A percentile compares a stretch with the other conserved stretches of the same genome.
phyloP scores from a whole-genome alignment of 768 basidiomycete genomes.

The Gyrodon lividus region DNA sequence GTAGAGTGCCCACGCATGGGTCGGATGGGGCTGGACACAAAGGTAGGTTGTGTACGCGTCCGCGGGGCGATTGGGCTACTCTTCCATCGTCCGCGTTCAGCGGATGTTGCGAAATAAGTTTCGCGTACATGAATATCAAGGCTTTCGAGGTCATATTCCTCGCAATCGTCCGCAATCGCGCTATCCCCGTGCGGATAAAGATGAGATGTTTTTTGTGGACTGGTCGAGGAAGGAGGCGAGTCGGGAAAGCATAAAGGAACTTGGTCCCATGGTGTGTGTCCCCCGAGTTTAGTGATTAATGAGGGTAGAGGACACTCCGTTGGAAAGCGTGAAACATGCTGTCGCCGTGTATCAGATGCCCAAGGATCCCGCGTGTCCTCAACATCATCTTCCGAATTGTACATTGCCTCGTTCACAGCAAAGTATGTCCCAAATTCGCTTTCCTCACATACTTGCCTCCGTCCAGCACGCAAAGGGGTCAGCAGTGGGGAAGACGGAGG shows the following conservation, averaged over 20 bases:
- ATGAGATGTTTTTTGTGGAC: not conserved
- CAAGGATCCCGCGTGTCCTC: constrained; percentile 2
- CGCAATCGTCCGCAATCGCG: constrained; percentile 18
- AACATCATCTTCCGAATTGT: not conserved
- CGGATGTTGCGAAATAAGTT: constrained; percentile 55
- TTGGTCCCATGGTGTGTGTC: constrained; percentile 3
- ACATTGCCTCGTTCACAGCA: not conserved
- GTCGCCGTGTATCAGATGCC: constrained; percentile 1
- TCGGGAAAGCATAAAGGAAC: not conserved
- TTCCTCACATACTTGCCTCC: constrained; percentile 3
- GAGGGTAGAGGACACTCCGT: constrained; percentile 17
- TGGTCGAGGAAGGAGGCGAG: constrained; percentile 2
- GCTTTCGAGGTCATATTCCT: constrained; percentile 33
- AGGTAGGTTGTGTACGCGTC: constrained; percentile 9
- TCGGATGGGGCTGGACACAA: constrained; percentile 20
- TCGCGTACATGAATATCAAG: constrained; percentile 39
- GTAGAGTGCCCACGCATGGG: constrained; percentile 23
- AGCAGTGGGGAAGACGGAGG: constrained; percentile 20
- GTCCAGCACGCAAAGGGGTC: constrained; percentile 14
- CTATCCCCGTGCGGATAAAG: constrained; percentile 13
- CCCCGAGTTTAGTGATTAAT: constrained; percentile 15
- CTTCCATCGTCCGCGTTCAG: constrained; percentile 60
- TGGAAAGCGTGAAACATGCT: not conserved
- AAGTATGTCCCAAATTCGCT: constrained; percentile 2
- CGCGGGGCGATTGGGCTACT: constrained; percentile 44